phyloP scores from a whole-genome alignment of 2,329 filamentous ascomycete species.

The Aspergillus novoparasiticus region DNA sequence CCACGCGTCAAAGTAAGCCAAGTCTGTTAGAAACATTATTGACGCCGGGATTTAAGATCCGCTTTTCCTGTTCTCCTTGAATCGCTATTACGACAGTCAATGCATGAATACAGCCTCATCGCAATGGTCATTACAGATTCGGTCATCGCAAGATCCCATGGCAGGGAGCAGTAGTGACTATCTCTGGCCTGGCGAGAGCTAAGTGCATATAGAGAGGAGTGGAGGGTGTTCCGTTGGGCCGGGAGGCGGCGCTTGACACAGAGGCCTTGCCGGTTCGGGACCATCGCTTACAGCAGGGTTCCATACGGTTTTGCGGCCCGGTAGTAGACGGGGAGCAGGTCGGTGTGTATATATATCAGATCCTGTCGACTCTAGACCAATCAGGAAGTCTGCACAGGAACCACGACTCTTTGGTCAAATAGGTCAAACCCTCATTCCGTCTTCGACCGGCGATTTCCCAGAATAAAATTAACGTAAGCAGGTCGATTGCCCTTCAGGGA shows the following conservation, averaged over 20 bases:
- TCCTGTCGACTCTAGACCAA: not conserved
- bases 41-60: not conserved
- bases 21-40: not conserved
- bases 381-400: not conserved
- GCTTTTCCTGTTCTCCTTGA: not conserved
- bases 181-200: not conserved
- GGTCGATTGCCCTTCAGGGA: slow-evolving; percentile 70
- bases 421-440: slow-evolving; percentile 17
- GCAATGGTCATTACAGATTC: not conserved
- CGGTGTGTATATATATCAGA: not conserved
- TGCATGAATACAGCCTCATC: not conserved
- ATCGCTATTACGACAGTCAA: not conserved
- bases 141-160: not conserved
- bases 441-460: slow-evolving; percentile 46
- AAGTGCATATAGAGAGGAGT: not conserved
- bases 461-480: slow-evolving; percentile 71
- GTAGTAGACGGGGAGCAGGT: not conserved
- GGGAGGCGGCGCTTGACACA: not conserved
- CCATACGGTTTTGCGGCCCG: not conserved
- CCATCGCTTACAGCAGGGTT: not conserved
- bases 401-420: slow-evolving; percentile 13
- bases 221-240: not conserved
- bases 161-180: not conserved
- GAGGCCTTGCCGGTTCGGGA: not conserved
- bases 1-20: not conserved